Evolutionary conservation across 148 eudicot genomes (phyloP), one percentile per base, ranked within the genome.

Genomic region (Rheum nobile): DNA sequence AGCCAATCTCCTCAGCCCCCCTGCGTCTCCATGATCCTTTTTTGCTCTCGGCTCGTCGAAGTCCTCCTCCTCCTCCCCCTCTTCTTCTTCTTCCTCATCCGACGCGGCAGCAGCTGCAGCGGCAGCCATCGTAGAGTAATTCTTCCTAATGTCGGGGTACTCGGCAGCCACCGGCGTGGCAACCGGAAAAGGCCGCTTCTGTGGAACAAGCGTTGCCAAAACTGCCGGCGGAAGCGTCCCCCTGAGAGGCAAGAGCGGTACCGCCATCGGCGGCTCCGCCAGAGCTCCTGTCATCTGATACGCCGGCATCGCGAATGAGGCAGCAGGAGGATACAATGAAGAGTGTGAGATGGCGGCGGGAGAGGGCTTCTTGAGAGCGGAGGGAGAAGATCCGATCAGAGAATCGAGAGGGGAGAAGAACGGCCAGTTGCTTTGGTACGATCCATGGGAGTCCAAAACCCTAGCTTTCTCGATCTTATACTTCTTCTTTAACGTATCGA

Each of bases 401-500:
- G 75, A 22, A 71, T 88, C 96, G 6, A 90, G 75, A 3, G 85
- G 83, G 0, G 71, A 44, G 26, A 75, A 90, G 37, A 90, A 90
- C 0, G 87, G 85, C 96, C 96, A 90, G 2, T 86, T 73, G 57
- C 86, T 83, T 19, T 74, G 44, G 34, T 76, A 73, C 0, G 8
- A 11, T 1, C 88, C 92, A 41, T 76, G 69, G 0, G 86, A 79
- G 0, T 85, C 92, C 38, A 82, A 72, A 86, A 86, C 86, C 85
- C 81, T 91, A 78, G 85, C 84, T 50, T 85, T 91, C 83, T 89
- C 96, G 14, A 72, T 67, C 86, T 90, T 90, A 37, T 86, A 90
- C 84, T 90, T 90, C 80, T 90, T 90, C 92, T 90, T 90, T 34
- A 90, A 73, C 6, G 96, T 90, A 70, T 90, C 96, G 74, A 90